Evolutionary conservation across 2,329 filamentous ascomycete genomes (phyloP).

Genomic region (Chaetomiaceae sp.): DNA sequence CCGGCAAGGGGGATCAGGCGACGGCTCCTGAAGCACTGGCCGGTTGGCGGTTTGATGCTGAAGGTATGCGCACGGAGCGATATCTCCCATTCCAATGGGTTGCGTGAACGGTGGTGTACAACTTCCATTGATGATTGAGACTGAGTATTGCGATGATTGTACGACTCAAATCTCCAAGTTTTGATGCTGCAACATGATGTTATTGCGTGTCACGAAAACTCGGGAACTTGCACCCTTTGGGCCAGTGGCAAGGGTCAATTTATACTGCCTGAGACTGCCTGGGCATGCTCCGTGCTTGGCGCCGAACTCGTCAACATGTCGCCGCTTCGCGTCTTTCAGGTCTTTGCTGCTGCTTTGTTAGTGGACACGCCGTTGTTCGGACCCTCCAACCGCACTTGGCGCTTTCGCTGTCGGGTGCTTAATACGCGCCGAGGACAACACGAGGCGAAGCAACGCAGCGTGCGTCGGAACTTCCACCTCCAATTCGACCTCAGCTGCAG

Average conservation of each 20-base stretch:
- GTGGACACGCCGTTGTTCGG: background rate
- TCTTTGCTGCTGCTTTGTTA: slow-evolving; percentile 2
- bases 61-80: no score
- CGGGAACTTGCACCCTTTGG: slow-evolving; percentile 13
- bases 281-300: slow-evolving; percentile 5
- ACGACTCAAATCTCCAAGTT: background rate
- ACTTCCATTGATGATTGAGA: no score
- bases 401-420: no score
- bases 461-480: no score
- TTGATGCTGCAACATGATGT: slow-evolving; percentile 20
- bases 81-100: no score
- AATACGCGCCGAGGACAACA: no score
- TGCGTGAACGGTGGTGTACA: no score
- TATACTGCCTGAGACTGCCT: background rate
- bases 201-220: slow-evolving; percentile 26
- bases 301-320: slow-evolving; percentile 8
- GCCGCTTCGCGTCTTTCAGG: slow-evolving; percentile 6
- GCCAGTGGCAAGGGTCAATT: slow-evolving; percentile 14
- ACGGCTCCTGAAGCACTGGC: background rate
- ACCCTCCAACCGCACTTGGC: background rate
- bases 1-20: slow-evolving; percentile 7
- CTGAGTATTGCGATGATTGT: no score
- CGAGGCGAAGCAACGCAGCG: no score
- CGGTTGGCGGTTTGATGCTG: no score
- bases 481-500: no score